Conservation (phyloP, 1,139 yeast species). For the Pichia sorboxylosa region DNA sequence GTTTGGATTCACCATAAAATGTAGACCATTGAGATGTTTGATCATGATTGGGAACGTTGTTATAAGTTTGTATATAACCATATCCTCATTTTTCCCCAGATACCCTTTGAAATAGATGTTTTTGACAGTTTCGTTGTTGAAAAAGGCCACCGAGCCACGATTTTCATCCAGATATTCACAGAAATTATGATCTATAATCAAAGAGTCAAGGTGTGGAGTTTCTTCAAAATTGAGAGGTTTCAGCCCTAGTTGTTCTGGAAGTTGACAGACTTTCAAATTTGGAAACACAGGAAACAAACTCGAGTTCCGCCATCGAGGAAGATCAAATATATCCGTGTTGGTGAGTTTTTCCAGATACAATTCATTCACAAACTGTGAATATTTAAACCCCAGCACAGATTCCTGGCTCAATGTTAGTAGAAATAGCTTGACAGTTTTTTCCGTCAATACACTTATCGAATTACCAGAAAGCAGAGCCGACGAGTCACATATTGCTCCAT, state of each 20-base stretch:
- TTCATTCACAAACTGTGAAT: conserved; percentile 16
- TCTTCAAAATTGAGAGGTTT: conserved; percentile 16
- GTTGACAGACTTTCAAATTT: conserved; percentile 13
- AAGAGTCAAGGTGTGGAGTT: conserved; percentile 17
- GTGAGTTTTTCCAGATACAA: conserved; percentile 16
- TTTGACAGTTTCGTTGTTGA: conserved; percentile 13
- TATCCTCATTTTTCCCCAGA: conserved; percentile 22
- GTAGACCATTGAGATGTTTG: conserved; percentile 15
- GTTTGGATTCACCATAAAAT: conserved; percentile 16
- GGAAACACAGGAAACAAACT: conserved; percentile 8
- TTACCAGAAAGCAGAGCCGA: too few species aligned
- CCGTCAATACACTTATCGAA: too few species aligned
- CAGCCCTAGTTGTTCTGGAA: conserved; percentile 14
- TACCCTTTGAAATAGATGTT: conserved; percentile 16
- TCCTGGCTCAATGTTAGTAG: conserved; percentile 8
- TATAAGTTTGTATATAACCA: conserved; percentile 20
- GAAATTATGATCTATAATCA: conserved; percentile 20
- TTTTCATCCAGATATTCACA: conserved; percentile 16
- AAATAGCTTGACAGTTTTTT: too few species aligned
- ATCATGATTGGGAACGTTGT: conserved; percentile 19
- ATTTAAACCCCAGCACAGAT: conserved; percentile 15
- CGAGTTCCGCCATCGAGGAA: conserved; percentile 16
- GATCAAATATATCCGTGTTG: conserved; percentile 10
- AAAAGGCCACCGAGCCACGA: conserved; percentile 17
- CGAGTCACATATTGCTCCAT: too few species aligned